phyloP scores from a whole-genome alignment of 192 early-diverging fungal species.

The Coemansia sp. region DNA sequence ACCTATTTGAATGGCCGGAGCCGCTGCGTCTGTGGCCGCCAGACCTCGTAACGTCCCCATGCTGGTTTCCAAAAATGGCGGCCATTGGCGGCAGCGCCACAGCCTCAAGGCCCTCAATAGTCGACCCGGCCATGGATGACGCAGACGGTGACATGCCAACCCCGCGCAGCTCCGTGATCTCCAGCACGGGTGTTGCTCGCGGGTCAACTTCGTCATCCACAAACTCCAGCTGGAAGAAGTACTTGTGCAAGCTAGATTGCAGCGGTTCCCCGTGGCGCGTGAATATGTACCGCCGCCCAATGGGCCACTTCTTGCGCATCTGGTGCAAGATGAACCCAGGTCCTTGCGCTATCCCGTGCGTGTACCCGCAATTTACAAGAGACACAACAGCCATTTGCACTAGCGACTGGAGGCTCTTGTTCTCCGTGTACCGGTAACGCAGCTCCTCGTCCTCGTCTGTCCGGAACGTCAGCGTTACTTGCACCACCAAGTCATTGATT shows the following conservation, averaged over 20 bases:
- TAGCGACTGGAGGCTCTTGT: slow-evolving; percentile 33
- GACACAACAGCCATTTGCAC: slow-evolving; percentile 44
- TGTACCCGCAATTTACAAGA: slow-evolving; percentile 53
- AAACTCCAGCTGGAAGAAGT: slow-evolving; percentile 53
- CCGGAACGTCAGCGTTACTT: slow-evolving; percentile 45
- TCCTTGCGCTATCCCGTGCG: slow-evolving; percentile 34
- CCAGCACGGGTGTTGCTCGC: slow-evolving; percentile 15
- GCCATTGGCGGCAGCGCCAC: slow-evolving; percentile 39
- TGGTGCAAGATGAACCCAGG: slow-evolving; percentile 52
- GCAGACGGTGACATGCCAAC: slow-evolving; percentile 28
- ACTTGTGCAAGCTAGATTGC: slow-evolving; percentile 54
- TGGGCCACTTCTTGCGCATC: slow-evolving; percentile 53
- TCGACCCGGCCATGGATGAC: slow-evolving; percentile 48
- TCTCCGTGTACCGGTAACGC: slow-evolving; percentile 33
- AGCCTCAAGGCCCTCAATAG: slow-evolving; percentile 48
- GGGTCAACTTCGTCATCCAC: slow-evolving; percentile 15
- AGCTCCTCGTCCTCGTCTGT: slow-evolving; percentile 52
- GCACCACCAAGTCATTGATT: slow-evolving; percentile 45
- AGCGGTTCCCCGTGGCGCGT: slow-evolving; percentile 48
- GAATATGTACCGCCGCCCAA: slow-evolving; percentile 52
- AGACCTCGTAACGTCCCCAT: background rate
- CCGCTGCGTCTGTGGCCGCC: slow-evolving; percentile 18
- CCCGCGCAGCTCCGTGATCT: slow-evolving; percentile 41
- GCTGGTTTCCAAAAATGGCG: slow-evolving; percentile 10
- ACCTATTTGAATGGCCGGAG: slow-evolving; percentile 12